Evolutionary conservation across 208 protist species (phyloP), one percentile per base, ranked within the genome.

Genomic region (Histomonas meleagridis): DNA sequence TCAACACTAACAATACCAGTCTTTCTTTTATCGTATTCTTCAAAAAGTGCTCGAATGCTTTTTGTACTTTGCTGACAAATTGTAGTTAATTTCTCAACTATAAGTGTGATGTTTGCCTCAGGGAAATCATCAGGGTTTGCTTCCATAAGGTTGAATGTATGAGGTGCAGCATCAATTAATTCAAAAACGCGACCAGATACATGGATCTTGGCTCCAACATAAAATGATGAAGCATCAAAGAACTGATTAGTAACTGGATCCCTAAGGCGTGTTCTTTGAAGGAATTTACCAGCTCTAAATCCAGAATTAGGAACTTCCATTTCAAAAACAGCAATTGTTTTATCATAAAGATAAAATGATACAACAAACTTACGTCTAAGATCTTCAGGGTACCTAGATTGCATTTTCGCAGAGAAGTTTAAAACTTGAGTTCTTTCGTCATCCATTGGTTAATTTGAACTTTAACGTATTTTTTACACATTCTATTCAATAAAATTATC

Each of bases 301-400:
- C 76, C 76, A 2, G 76, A 86, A n/a, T 86, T 86, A 57, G 76
- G 76, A 38, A 86, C 76, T 43, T 86, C 18, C 43, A 48, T 46
- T 86, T 86, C 76, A n/a, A 86, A 86, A 48, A 86, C 38, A 38
- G 76, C 76, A 40, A 86, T 86, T 86, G 76, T 86, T 46, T 86
- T 86, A 55, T 86, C 76, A 46, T 26, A 86, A 28, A 86, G 76
- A 26, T 86, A 86, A 55, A 57, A 86, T 18, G 76, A 86, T 18
- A 86, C 46, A 43, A 86, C 46, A 49, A 86, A 86, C 76, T 86
- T 40, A 35, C 76, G 76, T 40, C 76, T 40, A n/a, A 40, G 76
- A n/a, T 86, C 76, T 55, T 86, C 76, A 51, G 76, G 76, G 55
- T 86, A 86, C 21, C 55, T 46, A 18, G 76, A 86, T 38, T 55